Evolutionary conservation across 768 basidiomycete genomes (phyloP).

Genomic region (Agrocybe pediades): DNA sequence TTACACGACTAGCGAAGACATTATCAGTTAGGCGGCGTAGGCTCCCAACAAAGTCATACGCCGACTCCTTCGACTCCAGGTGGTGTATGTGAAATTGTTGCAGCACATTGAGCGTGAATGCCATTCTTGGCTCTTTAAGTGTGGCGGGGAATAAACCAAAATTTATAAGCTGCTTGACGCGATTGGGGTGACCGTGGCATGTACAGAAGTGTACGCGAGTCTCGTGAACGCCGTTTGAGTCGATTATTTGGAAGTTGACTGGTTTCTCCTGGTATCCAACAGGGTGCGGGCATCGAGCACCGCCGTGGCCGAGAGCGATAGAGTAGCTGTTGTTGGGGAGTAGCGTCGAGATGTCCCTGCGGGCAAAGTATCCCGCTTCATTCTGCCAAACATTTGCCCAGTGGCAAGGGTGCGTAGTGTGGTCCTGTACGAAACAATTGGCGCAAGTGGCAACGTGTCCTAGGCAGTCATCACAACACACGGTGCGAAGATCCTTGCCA

Average conservation of each 20-base stretch:
- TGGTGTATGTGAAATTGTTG: slow-evolving; percentile 24
- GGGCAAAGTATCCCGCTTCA: slow-evolving; percentile 9
- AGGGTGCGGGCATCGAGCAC: not conserved
- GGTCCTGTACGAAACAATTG: slow-evolving; percentile 2
- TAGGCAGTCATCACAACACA: slow-evolving; percentile 5
- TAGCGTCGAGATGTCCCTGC: slow-evolving; percentile 15
- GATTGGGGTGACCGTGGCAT: slow-evolving; percentile 14
- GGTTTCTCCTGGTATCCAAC: not conserved
- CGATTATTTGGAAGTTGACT: slow-evolving; percentile 19
- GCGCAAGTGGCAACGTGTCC: not conserved
- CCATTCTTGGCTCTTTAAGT: slow-evolving; percentile 17
- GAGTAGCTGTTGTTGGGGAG: slow-evolving; percentile 2
- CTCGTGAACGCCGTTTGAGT: slow-evolving; percentile 26
- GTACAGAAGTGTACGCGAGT: slow-evolving; percentile 24
- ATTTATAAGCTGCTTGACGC: slow-evolving; percentile 23
- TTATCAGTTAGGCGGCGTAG: slow-evolving; percentile 24
- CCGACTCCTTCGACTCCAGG: slow-evolving; percentile 24
- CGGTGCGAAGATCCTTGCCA: not conserved
- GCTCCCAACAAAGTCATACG: slow-evolving; percentile 24
- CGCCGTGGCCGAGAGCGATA: slow-evolving; percentile 20
- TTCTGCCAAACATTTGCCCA: slow-evolving; percentile 19
- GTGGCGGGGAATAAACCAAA: slow-evolving; percentile 28
- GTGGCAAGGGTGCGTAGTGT: slow-evolving; percentile 1
- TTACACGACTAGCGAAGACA: slow-evolving; percentile 15
- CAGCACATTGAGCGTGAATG: slow-evolving; percentile 25